Base-by-base conservation (phyloP, 805 yeast genomes). In the Groenewaldozyma tartarivorans region DNA sequence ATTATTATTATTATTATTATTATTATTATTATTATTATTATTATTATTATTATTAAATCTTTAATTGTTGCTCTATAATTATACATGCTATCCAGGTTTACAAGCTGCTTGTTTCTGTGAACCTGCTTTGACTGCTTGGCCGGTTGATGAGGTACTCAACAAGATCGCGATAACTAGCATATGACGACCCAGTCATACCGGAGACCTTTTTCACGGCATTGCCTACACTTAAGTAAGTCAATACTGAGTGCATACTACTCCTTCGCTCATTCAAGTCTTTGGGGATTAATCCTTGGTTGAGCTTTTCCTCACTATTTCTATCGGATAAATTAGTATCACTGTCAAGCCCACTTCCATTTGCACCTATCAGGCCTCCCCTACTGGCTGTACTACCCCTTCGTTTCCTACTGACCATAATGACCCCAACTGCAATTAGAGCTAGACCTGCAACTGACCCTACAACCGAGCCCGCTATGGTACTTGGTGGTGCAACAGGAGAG, bases 11-110 rank as follows among this genome's bases (percentile, higher is more conserved):
- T 24, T 24, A 24, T 24, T 24, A 24, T 24, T 24, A 24, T 13
- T 24, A 24, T 24, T 24, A 9, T 24, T 24, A 24, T 24, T 24
- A 24, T 24, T 24, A 24, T 24, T 24, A 24, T 24, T 24, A 24
- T 24, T 13, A 9, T 24, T 24, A 24, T 24, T 24, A 24, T 24
- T 7, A 24, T 24, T 13, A 24, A 7, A 24, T 24, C 7, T 24
- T 13, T 24, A 9, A 9, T 9, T 24, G 7, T 9, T 24, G 13
- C 13, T 24, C 83, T 4, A 78, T 78, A 24, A 13, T 7, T 13
- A 24, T 24, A 24, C 29, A 24, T 24, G 13, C 29, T 13, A 24
- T 24, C 13, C 15, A 7, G 35, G 32, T 27, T 22, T 27, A 41
- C 33, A 45, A 33, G 26, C 48, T 45, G 9, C 45, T 39, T 11